These are phyloP conservation scores for Boletus rex-veris DNA, from an alignment of 768 basidiomycete species.

Conservation along the genomic window DNA sequence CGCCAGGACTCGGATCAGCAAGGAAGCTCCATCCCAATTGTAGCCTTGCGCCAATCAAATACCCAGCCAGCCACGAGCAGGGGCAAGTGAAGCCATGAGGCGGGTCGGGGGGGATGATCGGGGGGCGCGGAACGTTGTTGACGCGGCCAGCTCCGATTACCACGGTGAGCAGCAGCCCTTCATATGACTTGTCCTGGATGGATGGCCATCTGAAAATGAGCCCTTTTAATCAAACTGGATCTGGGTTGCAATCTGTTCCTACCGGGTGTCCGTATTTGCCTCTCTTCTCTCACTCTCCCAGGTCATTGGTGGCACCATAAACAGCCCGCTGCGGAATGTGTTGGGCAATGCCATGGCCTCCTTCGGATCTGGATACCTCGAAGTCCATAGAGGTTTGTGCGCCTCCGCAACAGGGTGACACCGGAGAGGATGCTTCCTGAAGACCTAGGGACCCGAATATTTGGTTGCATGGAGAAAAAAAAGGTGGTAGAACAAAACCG, in stretches of 20 bases:
- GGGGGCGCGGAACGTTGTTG: constrained; percentile 10
- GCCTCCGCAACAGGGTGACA: constrained; percentile 10
- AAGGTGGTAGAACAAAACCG: not conserved
- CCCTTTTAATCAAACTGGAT: constrained; percentile 18
- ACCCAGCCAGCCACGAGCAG: not conserved
- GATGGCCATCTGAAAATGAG: constrained; percentile 4
- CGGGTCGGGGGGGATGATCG: constrained; percentile 9
- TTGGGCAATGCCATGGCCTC: constrained; percentile 7
- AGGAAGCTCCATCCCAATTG: constrained; percentile 17
- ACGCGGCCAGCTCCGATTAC: constrained; percentile 18
- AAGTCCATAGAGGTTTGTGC: constrained; percentile 11
- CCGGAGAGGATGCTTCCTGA: constrained; percentile 1
- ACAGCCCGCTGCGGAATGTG: not conserved
- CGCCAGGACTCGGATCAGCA: constrained; percentile 28
- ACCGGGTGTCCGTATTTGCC: constrained; percentile 10
- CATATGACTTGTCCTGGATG: constrained; percentile 22
- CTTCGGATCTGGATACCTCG: constrained; percentile 12
- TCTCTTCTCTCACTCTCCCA: not conserved
- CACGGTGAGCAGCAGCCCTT: constrained; percentile 15
- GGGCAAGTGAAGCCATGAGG: not conserved
- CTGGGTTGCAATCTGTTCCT: constrained; percentile 11
- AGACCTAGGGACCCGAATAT: not conserved
- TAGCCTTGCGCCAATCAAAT: constrained; percentile 19
- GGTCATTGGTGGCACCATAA: not conserved
- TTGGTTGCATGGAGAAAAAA: not conserved